Evolutionary conservation across 345 rosid genomes (phyloP), one percentile per base, ranked within the genome.

Genomic region (Melastoma malabathricum): DNA sequence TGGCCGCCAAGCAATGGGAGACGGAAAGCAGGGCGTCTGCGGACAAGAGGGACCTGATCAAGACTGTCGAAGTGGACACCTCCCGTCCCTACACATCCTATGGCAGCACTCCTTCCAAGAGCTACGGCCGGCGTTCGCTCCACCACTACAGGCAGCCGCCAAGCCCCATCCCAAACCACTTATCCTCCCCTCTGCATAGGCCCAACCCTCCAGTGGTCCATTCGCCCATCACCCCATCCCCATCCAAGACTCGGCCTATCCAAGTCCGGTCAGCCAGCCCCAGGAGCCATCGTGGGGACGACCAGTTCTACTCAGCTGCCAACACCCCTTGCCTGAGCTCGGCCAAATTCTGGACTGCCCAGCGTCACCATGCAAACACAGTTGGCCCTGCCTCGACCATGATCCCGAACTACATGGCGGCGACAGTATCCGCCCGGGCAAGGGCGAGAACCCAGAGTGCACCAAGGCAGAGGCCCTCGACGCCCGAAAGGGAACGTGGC

Each of bases 351-450:
- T 39, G 48, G 14, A 75, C 65, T 47, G 48, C 66, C 60, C 53
- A 64, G 1, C 78, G 73, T 50, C 44, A 58, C 55, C 75, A 64
- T 46, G 56, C 62, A 49, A 70, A 62, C 46, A 54, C 47, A 16
- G 27, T 41, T 9, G 66, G 65, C 16, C 59, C 64, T 5, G 41
- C 66, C 19, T 27, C 63, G 13, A 22, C 69, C 13, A 34, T 68
- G 2, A 15, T 66, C 50, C 98, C 98, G 0, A 84, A 90, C 51
- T 87, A 84, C 76, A 87, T 92, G 95, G 75, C 93, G 3, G 75
- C 86, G 1, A 92, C 98, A 2, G 82, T 77, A 67, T 87, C 96
- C 0, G 96, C 95, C 0, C 84, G 76, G 64, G 98, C 98, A 22
- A 74, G 76, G 64, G 71, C 72, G 19, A 64, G 98, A 48, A 72